Conservation (phyloP, 2,329 filamentous ascomycete genomes). For the Botrytis paeoniae region DNA sequence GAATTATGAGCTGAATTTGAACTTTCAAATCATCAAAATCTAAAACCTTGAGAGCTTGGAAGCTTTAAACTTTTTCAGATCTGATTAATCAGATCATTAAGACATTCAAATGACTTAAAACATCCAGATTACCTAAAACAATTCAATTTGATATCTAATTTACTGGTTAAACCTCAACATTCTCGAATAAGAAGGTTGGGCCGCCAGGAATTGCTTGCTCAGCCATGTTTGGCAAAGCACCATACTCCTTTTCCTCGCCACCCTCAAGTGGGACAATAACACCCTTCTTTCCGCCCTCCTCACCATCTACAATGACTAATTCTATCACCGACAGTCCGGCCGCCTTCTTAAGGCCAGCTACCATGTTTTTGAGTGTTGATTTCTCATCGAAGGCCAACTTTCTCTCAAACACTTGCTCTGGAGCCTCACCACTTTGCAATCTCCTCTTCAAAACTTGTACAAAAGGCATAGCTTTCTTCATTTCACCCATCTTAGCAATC, state of each 20-base stretch:
- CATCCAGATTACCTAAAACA: not conserved
- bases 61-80: not conserved
- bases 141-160: not conserved
- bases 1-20: not conserved
- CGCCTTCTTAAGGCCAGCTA: slow-evolving; percentile 73
- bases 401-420: slow-evolving; percentile 70
- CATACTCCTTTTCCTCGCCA: slow-evolving; percentile 58
- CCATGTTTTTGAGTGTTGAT: slow-evolving; percentile 71
- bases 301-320: slow-evolving; percentile 63
- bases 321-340: slow-evolving; percentile 69
- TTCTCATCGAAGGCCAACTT: slow-evolving; percentile 86
- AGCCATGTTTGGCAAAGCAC: slow-evolving; percentile 56
- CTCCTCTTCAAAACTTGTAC: slow-evolving; percentile 83
- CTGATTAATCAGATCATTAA: not conserved
- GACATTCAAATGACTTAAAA: not conserved
- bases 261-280: slow-evolving; percentile 50
- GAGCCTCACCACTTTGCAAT: slow-evolving; percentile 66
- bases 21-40: not conserved
- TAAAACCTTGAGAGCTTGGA: not conserved
- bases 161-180: slow-evolving; percentile 48
- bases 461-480: slow-evolving; percentile 99
- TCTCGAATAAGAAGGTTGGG: slow-evolving; percentile 83
- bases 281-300: slow-evolving; percentile 68
- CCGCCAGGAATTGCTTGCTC: slow-evolving; percentile 77
- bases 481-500: slow-evolving; percentile 79